These are phyloP conservation scores for Fraxinus latifolia DNA, from an alignment of 305 asterid species.

Conservation along the genomic window DNA sequence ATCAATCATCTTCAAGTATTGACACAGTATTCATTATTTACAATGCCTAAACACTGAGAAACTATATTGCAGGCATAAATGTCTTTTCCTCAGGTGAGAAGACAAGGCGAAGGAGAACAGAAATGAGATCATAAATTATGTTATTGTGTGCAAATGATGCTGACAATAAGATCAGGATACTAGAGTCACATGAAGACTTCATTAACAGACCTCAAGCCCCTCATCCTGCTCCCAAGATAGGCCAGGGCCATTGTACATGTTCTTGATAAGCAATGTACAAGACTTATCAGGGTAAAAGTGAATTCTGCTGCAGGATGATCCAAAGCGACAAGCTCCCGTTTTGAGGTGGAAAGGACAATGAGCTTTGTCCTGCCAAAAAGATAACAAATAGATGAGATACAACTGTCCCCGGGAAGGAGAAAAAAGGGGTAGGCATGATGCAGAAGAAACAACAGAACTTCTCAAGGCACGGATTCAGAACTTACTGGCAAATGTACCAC, in stretches of 20 bases:
- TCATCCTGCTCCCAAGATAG: constrained; percentile 99
- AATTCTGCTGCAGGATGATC: constrained; percentile 82
- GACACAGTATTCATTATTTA: not conserved
- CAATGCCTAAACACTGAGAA: constrained; percentile 1
- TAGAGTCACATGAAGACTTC: constrained; percentile 75
- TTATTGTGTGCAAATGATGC: constrained; percentile 20
- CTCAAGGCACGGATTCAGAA: constrained; percentile 18
- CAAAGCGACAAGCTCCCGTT: constrained; percentile 96
- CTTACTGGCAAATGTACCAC: not conserved
- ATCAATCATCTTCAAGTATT: not conserved
- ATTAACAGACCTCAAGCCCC: constrained; percentile 99
- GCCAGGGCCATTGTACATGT: constrained; percentile 96
- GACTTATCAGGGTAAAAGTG: constrained; percentile 96
- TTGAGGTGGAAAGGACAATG: constrained; percentile 97
- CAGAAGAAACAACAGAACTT: constrained; percentile 14
- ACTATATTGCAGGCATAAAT: not conserved
- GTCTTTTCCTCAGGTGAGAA: constrained; percentile 5
- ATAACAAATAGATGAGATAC: constrained; percentile 33
- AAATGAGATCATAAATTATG: constrained; percentile 13
- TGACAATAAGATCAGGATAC: constrained; percentile 74
- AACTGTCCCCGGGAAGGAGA: constrained; percentile 17
- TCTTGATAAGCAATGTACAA: constrained; percentile 84
- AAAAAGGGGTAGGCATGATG: not conserved
- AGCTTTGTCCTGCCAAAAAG: constrained; percentile 83
- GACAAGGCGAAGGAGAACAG: not conserved